Conservation (phyloP, 2,329 filamentous ascomycete genomes). For the Colletotrichum plurivorum region DNA sequence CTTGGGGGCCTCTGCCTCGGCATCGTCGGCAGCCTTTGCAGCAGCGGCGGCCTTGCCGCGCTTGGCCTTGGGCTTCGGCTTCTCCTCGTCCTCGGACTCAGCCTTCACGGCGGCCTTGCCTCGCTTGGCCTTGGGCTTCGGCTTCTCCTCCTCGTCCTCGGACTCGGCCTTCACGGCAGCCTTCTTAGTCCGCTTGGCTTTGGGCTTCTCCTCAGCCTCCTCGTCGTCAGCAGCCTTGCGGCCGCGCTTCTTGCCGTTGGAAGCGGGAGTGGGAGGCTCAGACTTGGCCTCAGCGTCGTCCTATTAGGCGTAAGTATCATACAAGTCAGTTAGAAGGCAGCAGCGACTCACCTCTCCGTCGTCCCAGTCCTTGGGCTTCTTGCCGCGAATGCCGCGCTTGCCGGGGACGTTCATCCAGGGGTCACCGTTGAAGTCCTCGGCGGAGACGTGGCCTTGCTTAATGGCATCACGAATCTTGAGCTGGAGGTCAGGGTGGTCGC, state of each 20-base stretch:
- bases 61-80: slow-evolving; percentile 41
- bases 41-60: slow-evolving; percentile 15
- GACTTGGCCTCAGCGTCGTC: slow-evolving; percentile 47
- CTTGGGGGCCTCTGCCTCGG: slow-evolving; percentile 42
- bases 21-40: slow-evolving; percentile 43
- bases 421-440: slow-evolving; percentile 91
- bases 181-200: slow-evolving; percentile 46
- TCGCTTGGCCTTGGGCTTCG: slow-evolving; percentile 53
- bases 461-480: slow-evolving; percentile 82
- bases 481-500: slow-evolving; percentile 72
- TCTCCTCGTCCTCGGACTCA: slow-evolving; percentile 43
- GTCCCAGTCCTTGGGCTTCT: slow-evolving; percentile 47
- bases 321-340: no score
- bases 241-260: slow-evolving; percentile 41
- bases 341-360: slow-evolving; percentile 43
- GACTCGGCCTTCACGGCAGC: slow-evolving; percentile 37
- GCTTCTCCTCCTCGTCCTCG: slow-evolving; percentile 43
- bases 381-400: slow-evolving; percentile 72
- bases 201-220: slow-evolving; percentile 31
- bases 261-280: slow-evolving; percentile 12
- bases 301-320: slow-evolving; percentile 20
- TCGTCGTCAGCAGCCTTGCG: slow-evolving; percentile 40
- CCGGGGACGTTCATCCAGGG: slow-evolving; percentile 80
- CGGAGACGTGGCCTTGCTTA: slow-evolving; percentile 83
- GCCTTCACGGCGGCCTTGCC: slow-evolving; percentile 43